Conservation (phyloP, 2,329 filamentous ascomycete species). For the Fusarium sp. region DNA sequence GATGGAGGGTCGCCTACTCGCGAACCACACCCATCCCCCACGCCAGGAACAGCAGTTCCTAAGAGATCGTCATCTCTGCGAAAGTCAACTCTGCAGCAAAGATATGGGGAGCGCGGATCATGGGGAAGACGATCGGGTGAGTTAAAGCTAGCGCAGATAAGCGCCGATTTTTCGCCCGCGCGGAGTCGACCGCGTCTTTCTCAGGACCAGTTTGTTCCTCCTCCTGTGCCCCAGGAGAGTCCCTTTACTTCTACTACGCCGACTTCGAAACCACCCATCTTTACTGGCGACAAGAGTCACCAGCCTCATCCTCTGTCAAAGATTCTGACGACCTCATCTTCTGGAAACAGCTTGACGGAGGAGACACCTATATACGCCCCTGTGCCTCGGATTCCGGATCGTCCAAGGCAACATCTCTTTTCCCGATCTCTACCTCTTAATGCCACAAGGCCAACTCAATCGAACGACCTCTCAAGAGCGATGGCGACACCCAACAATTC, state of each 20-base stretch:
- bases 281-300: constrained; percentile 55
- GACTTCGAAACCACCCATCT: constrained; percentile 59
- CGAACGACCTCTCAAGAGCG: constrained; percentile 45
- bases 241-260: constrained; percentile 67
- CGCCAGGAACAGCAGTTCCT: constrained; percentile 64
- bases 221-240: constrained; percentile 67
- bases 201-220: constrained; percentile 78
- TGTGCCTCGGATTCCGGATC: constrained; percentile 41
- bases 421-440: constrained; percentile 53
- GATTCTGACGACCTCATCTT: constrained; percentile 86
- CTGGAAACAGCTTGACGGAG: constrained; percentile 78
- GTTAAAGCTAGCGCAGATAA: constrained; percentile 61
- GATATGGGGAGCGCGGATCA: constrained; percentile 73
- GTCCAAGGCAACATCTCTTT: constrained; percentile 48
- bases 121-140: constrained; percentile 69
- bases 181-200: constrained; percentile 77
- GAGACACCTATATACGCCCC: constrained; percentile 61
- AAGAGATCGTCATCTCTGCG: constrained; percentile 80
- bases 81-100: constrained; percentile 88
- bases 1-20: constrained; percentile 45
- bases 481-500: constrained; percentile 58
- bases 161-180: constrained; percentile 64
- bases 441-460: constrained; percentile 49
- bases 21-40: constrained; percentile 56
- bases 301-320: constrained; percentile 86